phyloP scores from a whole-genome alignment of 2,329 filamentous ascomycete genomes.

The Hawksworthiomyces lignivorus region DNA sequence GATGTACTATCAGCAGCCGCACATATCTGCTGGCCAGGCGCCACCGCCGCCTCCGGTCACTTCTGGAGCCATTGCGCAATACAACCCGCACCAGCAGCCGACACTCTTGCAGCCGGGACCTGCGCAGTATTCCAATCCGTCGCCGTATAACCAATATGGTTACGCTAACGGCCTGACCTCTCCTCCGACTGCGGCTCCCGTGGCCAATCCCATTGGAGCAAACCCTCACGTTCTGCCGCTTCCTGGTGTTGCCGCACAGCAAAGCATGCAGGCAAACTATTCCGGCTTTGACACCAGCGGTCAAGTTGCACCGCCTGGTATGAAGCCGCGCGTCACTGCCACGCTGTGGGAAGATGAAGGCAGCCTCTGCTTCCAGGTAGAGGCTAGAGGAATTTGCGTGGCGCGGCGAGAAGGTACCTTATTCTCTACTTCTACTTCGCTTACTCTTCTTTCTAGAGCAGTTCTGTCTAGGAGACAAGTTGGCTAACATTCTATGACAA shows the following conservation, averaged over 20 bases:
- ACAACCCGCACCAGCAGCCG: constrained; percentile 66
- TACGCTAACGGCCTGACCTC: constrained; percentile 74
- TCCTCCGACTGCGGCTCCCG: constrained; percentile 62
- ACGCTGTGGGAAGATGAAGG: constrained; percentile 98
- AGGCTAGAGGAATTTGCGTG: constrained; percentile 92
- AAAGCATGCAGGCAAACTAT: constrained; percentile 46
- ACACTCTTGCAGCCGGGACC: constrained; percentile 67
- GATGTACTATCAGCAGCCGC: constrained; percentile 72
- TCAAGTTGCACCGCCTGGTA: constrained; percentile 82
- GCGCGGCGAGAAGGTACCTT: constrained; percentile 78
- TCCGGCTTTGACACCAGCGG: constrained; percentile 70
- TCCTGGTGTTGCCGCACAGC: constrained; percentile 48
- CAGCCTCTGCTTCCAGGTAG: constrained; percentile 94
- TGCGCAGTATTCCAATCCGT: constrained; percentile 56
- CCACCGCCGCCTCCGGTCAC: constrained; percentile 71
- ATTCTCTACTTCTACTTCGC: not conserved
- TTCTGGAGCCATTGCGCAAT: constrained; percentile 65
- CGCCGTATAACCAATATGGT: constrained; percentile 59
- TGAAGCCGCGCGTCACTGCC: constrained; percentile 93
- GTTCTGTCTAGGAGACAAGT: not conserved
- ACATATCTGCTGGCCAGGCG: constrained; percentile 70
- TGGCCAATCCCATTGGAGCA: constrained; percentile 60
- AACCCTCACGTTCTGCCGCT: constrained; percentile 61
- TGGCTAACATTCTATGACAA: constrained; percentile 25
- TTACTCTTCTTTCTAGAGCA: not conserved